These are phyloP conservation scores for Beauveria bassiana DNA, from an alignment of 2,329 filamentous ascomycete species.

Conservation along the genomic window DNA sequence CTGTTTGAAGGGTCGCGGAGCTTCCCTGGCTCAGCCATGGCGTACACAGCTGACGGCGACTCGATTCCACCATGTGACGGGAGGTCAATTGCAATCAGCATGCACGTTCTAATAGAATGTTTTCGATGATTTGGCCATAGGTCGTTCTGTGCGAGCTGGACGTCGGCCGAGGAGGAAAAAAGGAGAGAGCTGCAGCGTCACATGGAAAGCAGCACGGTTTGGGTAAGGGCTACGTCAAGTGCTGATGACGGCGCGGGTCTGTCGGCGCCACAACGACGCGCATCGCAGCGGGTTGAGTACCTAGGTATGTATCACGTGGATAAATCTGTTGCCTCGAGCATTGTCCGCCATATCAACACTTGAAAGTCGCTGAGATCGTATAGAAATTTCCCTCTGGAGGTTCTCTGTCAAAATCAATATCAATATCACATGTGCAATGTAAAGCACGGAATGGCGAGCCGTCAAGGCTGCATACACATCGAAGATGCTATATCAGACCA, in stretches of 20 bases:
- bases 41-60: not conserved
- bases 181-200: not conserved
- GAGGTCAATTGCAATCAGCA: not conserved
- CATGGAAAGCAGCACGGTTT: constrained; percentile 5
- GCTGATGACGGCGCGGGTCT: not conserved
- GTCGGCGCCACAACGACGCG: not conserved
- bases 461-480: too few species aligned
- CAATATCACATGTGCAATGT: too few species aligned
- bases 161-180: not conserved
- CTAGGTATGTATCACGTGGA: not conserved
- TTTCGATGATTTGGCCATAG: not conserved
- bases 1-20: not conserved
- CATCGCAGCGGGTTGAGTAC: not conserved
- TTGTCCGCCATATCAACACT: not conserved
- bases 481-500: not conserved
- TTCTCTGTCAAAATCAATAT: too few species aligned
- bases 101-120: not conserved
- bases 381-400: too few species aligned
- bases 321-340: not conserved
- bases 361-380: too few species aligned
- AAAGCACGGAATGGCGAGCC: too few species aligned
- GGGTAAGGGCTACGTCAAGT: constrained; percentile 4
- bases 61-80: not conserved
- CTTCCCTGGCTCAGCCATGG: not conserved
- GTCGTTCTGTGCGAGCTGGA: not conserved